These are phyloP conservation scores for Stenogyne calaminthoides DNA, from an alignment of 305 asterid species.

Conservation along the genomic window DNA sequence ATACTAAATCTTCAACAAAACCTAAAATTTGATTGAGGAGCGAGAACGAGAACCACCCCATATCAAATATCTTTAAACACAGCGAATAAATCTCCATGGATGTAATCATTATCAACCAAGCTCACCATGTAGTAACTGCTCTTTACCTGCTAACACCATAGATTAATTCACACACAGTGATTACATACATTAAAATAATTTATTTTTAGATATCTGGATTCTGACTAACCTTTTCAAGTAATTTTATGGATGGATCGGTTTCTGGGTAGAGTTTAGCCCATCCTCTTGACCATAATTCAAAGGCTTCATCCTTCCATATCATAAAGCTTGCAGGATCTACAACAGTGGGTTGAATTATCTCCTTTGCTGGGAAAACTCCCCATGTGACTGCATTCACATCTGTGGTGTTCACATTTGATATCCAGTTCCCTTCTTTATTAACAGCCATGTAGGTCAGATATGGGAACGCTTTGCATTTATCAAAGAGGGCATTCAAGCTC, in stretches of 20 bases:
- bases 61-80: conserved; percentile 63
- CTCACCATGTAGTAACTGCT: conserved; percentile 81
- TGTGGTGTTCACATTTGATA: conserved; percentile 51
- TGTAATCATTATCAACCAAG: conserved; percentile 86
- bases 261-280: conserved; percentile 90
- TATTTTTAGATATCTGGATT: not conserved
- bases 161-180: not conserved
- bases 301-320: conserved; percentile 97
- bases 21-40: not conserved
- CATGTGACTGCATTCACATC: conserved; percentile 89
- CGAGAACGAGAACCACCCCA: not conserved
- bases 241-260: conserved; percentile 61
- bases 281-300: conserved; percentile 88
- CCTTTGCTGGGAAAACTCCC: conserved; percentile 96
- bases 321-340: conserved; percentile 82
- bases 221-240: conserved; percentile 68
- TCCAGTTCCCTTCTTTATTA: conserved; percentile 62
- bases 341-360: conserved; percentile 84
- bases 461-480: conserved; percentile 66
- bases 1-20: not conserved
- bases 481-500: conserved; percentile 60
- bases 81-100: conserved; percentile 74
- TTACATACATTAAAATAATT: not conserved
- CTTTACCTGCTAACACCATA: conserved; percentile 51
- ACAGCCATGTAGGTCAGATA: conserved; percentile 84